Base-by-base conservation (phyloP, 495 filamentous ascomycete genomes). In the Penicillium angulare region DNA sequence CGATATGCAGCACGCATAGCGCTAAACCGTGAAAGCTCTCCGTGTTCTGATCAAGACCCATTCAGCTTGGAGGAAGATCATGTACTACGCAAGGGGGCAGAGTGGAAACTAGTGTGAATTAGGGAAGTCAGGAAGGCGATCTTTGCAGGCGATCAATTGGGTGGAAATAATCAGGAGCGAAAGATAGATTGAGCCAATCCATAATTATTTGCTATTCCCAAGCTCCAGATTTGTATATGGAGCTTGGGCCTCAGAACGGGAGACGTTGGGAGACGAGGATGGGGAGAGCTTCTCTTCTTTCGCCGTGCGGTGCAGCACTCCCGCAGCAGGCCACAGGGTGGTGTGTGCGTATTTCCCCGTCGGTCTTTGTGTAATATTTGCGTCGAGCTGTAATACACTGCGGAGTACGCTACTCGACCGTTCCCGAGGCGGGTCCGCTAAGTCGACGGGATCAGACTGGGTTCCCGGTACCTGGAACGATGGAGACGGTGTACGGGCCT, bases 241-340 rank as follows among this genome's bases (percentile, higher is more conserved):
- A 58, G 55, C 55, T 58, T 58, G 55, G 55, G 50, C 55, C 55
- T 24, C 42, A n/a, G 35, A n/a, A n/a, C n/a, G n/a, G n/a, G n/a
- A n/a, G 47, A 45, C 46, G 46, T 50, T 49, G n/a, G n/a, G n/a
- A n/a, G n/a, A n/a, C n/a, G n/a, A n/a, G n/a, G n/a, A n/a, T n/a
- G 18, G 9, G 48, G 21, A 27, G 33, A 22, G 32, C 29, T 32
- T 32, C 29, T 32, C 29, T 32, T 32, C 29, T 32, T 32, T 32
- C n/a, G n/a, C n/a, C n/a, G n/a, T n/a, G n/a, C n/a, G n/a, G n/a
- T n/a, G n/a, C n/a, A n/a, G n/a, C n/a, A n/a, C n/a, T n/a, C n/a
- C n/a, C n/a, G n/a, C n/a, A n/a, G 34, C 7, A 15, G 17, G 34
- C 34, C 17, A n/a, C 34, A 3, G 16, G 16, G 17, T 18, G 34